Evolutionary conservation across 345 rosid genomes (phyloP).

Genomic region (Corchorus capsularis): DNA sequence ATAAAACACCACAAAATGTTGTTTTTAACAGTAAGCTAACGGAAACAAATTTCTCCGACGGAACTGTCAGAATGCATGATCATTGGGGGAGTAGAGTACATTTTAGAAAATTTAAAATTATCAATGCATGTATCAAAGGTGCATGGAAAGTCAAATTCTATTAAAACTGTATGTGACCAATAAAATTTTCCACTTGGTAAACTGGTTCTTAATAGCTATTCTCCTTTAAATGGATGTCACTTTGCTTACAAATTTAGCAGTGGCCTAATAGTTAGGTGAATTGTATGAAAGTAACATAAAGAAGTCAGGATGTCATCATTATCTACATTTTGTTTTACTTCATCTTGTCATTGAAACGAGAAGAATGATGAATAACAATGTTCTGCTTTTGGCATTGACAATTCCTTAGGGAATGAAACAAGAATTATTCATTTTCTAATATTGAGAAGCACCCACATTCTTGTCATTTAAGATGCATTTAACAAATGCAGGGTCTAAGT

Average conservation of each 20-base stretch:
- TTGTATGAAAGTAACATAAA: neutral
- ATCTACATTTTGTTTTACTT: neutral
- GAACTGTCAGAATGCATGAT: neutral
- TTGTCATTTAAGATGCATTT: conserved; percentile 3
- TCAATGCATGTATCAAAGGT: neutral
- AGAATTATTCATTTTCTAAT: neutral
- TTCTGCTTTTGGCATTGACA: neutral
- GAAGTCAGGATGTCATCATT: neutral
- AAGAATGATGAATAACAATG: neutral
- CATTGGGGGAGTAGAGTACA: neutral
- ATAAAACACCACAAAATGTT: neutral
- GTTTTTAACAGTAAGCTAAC: neutral
- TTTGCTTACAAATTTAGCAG: neutral
- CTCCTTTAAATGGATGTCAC: neutral
- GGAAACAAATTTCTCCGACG: neutral
- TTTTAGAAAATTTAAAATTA: neutral
- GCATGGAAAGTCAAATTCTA: neutral
- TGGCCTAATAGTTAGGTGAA: no score
- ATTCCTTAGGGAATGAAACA: neutral
- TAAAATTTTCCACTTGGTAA: neutral
- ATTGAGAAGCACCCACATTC: neutral
- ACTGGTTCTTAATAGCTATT: neutral
- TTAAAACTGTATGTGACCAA: neutral
- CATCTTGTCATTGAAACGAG: neutral
- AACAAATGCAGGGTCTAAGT: conserved; percentile 65